Evolutionary conservation across 116 monocot genomes (phyloP).

Genomic region (Posidonia oceanica): DNA sequence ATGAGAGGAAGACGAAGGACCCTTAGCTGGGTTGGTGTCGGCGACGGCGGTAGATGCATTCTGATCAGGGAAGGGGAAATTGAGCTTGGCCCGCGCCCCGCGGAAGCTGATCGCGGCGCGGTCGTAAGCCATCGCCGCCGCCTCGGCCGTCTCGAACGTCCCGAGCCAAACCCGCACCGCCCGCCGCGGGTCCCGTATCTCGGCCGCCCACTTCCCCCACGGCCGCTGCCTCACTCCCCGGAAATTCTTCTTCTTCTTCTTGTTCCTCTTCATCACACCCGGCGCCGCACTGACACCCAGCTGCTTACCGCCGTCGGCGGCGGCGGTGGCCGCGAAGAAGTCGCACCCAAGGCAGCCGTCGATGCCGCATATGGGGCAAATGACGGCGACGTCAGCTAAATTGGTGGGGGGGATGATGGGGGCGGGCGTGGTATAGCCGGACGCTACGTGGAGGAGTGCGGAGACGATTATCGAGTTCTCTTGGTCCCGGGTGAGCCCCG

Average conservation of each 20-base stretch:
- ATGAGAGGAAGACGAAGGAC: background rate
- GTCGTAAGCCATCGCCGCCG: constrained; percentile 61
- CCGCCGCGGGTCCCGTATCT: constrained; percentile 61
- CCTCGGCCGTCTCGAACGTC: constrained; percentile 75
- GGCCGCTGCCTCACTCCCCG: constrained; percentile 67
- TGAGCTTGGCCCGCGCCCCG: constrained; percentile 62
- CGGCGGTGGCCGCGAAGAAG: constrained; percentile 7
- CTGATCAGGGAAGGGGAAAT: constrained; percentile 36
- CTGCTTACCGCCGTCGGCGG: background rate
- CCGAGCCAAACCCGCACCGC: constrained; percentile 67
- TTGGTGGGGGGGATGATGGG: background rate
- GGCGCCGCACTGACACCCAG: background rate
- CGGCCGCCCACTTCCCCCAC: constrained; percentile 91
- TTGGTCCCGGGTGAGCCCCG: constrained; percentile 14
- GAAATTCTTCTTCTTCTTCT: constrained; percentile 34
- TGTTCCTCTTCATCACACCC: constrained; percentile 15
- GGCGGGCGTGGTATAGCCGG: constrained; percentile 10
- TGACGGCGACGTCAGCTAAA: background rate
- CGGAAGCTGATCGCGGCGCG: constrained; percentile 60
- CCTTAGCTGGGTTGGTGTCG: too few species aligned
- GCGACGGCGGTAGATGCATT: background rate
- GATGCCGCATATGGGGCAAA: constrained; percentile 29
- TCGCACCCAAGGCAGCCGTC: constrained; percentile 51
- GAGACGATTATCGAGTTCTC: constrained; percentile 43
- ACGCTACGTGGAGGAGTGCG: constrained; percentile 24